A percentile compares a stretch with the other conserved stretches of the same genome.
These are phyloP conservation scores for Lactifluus volemus DNA, from an alignment of 768 basidiomycete genomes.

Conservation along the genomic window DNA sequence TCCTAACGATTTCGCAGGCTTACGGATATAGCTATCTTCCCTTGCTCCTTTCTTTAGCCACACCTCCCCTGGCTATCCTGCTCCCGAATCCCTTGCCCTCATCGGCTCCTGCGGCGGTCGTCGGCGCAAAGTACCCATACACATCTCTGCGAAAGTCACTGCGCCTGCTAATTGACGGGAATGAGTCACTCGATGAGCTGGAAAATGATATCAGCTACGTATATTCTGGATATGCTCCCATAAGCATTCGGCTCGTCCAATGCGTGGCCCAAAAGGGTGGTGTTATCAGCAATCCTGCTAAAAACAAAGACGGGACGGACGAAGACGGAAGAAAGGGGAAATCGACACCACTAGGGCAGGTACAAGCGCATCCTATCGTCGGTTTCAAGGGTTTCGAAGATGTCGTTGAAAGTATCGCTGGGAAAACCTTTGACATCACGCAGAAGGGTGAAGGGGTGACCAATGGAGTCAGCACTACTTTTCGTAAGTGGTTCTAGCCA, in stretches of 20 bases:
- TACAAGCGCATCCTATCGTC: constrained; percentile 83
- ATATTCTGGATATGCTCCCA: constrained; percentile 95
- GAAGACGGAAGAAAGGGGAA: constrained; percentile 34
- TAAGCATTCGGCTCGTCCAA: constrained; percentile 86
- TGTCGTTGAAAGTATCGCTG: constrained; percentile 70
- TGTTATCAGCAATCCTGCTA: constrained; percentile 69
- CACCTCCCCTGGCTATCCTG: constrained; percentile 59
- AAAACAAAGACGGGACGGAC: constrained; percentile 41
- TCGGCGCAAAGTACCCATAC: constrained; percentile 61
- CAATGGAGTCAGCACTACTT: constrained; percentile 25
- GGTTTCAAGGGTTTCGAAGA: constrained; percentile 99
- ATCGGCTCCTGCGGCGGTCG: constrained; percentile 32
- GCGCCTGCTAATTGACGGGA: constrained; percentile 87
- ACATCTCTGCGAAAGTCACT: constrained; percentile 67
- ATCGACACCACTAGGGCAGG: constrained; percentile 36
- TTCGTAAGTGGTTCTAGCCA: constrained; percentile 27
- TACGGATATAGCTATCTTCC: constrained; percentile 74
- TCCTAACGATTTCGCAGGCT: constrained; percentile 37
- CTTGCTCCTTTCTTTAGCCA: constrained; percentile 52
- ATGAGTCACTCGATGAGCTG: constrained; percentile 66
- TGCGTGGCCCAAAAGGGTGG: constrained; percentile 88
- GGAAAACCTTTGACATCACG: constrained; percentile 73
- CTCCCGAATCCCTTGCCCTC: constrained; percentile 60
- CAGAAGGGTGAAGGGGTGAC: constrained; percentile 34
- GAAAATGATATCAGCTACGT: constrained; percentile 95